These are phyloP conservation scores for Fusarium newnesense DNA, from an alignment of 2,329 filamentous ascomycete genomes.

Conservation along the genomic window DNA sequence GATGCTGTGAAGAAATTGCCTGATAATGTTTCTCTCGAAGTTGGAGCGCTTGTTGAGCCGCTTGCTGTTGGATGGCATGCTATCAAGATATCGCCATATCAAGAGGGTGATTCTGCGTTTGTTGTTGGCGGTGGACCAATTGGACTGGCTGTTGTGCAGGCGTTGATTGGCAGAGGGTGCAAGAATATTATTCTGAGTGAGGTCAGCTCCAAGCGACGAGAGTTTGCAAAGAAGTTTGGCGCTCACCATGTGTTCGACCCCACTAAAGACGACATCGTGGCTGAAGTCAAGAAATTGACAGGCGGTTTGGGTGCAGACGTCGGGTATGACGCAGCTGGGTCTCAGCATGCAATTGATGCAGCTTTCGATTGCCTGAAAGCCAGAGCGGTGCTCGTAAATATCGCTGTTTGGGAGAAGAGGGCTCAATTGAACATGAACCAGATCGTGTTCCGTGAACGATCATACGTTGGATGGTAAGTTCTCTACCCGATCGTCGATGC, in stretches of 20 bases:
- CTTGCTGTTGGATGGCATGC: conserved; percentile 23
- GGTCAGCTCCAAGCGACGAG: conserved; percentile 12
- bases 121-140: conserved; percentile 12
- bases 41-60: conserved; percentile 10
- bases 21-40: conserved; percentile 3
- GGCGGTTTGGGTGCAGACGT: conserved; percentile 9
- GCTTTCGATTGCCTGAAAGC: conserved; percentile 19
- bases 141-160: conserved; percentile 11
- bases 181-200: conserved; percentile 21
- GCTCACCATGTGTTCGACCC: conserved; percentile 18
- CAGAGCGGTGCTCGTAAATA: conserved; percentile 2
- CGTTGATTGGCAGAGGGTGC: conserved; percentile 2
- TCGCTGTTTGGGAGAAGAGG: conserved; percentile 22
- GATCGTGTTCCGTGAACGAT: conserved; percentile 19
- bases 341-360: conserved; percentile 6
- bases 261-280: conserved; percentile 20
- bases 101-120: conserved; percentile 9
- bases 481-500: fast-evolving
- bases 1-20: conserved; percentile 18
- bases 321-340: conserved; percentile 14
- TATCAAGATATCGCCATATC: conserved; percentile 2
- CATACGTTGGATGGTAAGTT: conserved; percentile 19
- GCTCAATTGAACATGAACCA: conserved; percentile 24
- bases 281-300: neutral
- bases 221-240: conserved; percentile 20